Evolutionary conservation across 257 asterid genomes (phyloP).

Genomic region (Gentiana dahurica): DNA sequence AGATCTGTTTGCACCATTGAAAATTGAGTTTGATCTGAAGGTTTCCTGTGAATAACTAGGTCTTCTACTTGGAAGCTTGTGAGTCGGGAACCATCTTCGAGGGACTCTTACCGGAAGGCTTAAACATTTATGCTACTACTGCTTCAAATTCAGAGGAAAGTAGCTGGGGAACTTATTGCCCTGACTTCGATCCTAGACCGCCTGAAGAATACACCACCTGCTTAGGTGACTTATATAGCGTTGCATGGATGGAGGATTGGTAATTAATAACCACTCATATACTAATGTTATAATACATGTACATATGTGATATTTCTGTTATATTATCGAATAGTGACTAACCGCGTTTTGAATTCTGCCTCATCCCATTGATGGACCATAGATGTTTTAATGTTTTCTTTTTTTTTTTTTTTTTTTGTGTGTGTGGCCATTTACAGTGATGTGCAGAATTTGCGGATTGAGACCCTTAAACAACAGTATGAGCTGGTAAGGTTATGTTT

Average conservation of each 20-base stretch:
- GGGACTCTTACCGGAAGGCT: slow-evolving; percentile 76
- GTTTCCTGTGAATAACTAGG: slow-evolving; percentile 26
- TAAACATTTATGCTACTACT: slow-evolving; percentile 84
- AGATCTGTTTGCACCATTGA: not conserved
- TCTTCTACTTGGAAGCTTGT: slow-evolving; percentile 88
- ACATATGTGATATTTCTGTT: too few species aligned
- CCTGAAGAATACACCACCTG: slow-evolving; percentile 79
- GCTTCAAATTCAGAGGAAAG: slow-evolving; percentile 92
- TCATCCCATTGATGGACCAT: too few species aligned
- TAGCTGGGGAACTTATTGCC: slow-evolving; percentile 97
- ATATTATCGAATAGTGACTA: too few species aligned
- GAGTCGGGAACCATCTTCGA: slow-evolving; percentile 93
- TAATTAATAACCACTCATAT: not conserved
- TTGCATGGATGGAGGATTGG: slow-evolving; percentile 99
- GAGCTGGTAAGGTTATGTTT: slow-evolving; percentile 45
- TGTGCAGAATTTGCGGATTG: slow-evolving; percentile 65
- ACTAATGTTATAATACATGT: too few species aligned
- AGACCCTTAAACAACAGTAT: slow-evolving; percentile 79
- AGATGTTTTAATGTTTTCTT: not conserved
- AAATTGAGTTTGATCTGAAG: slow-evolving; percentile 4
- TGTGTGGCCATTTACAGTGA: slow-evolving; percentile 41
- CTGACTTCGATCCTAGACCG: slow-evolving; percentile 72
- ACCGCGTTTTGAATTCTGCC: too few species aligned
- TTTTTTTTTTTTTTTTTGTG: not conserved
- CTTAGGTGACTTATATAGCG: slow-evolving; percentile 86